Evolutionary conservation across 140 eudicot genomes (phyloP), one percentile per base, ranked within the genome.

Genomic region (Stevia rebaudiana): DNA sequence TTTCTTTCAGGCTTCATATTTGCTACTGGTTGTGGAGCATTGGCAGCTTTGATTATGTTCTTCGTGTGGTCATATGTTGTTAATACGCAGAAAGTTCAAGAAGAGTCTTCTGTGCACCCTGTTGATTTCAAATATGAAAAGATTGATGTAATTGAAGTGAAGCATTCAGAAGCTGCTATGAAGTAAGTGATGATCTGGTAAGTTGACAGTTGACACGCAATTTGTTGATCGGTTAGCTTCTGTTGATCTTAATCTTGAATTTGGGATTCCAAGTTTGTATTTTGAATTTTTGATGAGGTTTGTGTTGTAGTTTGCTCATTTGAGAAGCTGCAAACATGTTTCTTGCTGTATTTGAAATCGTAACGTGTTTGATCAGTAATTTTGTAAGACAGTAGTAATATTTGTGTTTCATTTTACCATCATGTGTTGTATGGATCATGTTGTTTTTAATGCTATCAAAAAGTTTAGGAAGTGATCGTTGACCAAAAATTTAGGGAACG

Each of bases 51-150:
- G 67, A n/a, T 70, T 54, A 55, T 75, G 68, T n/a, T 83, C 63
- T 74, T 72, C 0, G 52, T 79, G 67, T 81, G 85, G 89, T 76
- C 72, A 3, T 55, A 74, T 40, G 72, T 79, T 72, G 77, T 56
- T 16, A 67, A 61, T 56, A 46, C 56, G 56, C 28, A 28, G 19
- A 71, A 40, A 55, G 61, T 63, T 41, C 70, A 70, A 19, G 78
- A 59, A 15, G 81, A 63, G 16, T 47, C 4, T 44, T 50, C 18
- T 4, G 49, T 19, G 53, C 41, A n/a, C 23, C 76, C 81, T 1
- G 79, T 71, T 72, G 87, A 74, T 18, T 82, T 80, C 81, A 67
- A 74, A 46, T 88, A 88, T 57, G 80, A 80, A 68, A 88, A 82
- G 84, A 79, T 88, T 33, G 78, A 61, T 78, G 82, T 80, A 13